Base-by-base conservation (phyloP, 305 asterid genomes). In the Fraxinus baroniana region DNA sequence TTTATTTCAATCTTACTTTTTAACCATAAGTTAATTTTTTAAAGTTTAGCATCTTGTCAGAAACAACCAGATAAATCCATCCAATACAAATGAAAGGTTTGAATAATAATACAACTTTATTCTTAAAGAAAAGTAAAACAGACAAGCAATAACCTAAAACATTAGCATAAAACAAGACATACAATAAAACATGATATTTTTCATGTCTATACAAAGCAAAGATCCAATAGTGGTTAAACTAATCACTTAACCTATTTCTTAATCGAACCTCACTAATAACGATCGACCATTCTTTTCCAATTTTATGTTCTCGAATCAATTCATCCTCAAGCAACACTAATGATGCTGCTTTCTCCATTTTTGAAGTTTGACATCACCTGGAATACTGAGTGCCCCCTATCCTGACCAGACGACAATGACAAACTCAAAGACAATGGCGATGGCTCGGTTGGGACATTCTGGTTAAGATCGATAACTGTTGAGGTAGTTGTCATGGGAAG, bases 121-220 rank as follows among this genome's bases (percentile, higher is more conserved):
- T 85, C 86, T 73, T 81, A 88, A 0, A 66, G 64, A 78, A 80
- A 74, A 76, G 68, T 81, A 41, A 41, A 49, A 74, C 64, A 39
- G 78, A 78, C 37, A 75, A 83, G 39, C 81, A 85, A 77, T 81
- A 82, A 74, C 83, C 86, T 83, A 78, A 80, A 33, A 81, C 60
- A 80, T 76, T 74, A 83, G 85, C 80, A 81, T 66, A 80, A 82
- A 79, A 75, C 82, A 89, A 82, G 83, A 75, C 83, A 87, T 55
- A 87, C 76, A 87, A 78, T 87, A 85, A 86, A 84, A 82, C 89
- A 87, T 83, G 80, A 86, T 83, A 82, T 60, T 84, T 85, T 86
- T 81, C 86, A 82, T 76, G 89, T 85, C 91, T 90, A 89, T 88
- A 89, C 94, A 91, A 83, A 78, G 79, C 83, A 76, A 83, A 80